Base-by-base conservation (phyloP, 2,329 filamentous ascomycete species). In the Neurospora crassa region DNA sequence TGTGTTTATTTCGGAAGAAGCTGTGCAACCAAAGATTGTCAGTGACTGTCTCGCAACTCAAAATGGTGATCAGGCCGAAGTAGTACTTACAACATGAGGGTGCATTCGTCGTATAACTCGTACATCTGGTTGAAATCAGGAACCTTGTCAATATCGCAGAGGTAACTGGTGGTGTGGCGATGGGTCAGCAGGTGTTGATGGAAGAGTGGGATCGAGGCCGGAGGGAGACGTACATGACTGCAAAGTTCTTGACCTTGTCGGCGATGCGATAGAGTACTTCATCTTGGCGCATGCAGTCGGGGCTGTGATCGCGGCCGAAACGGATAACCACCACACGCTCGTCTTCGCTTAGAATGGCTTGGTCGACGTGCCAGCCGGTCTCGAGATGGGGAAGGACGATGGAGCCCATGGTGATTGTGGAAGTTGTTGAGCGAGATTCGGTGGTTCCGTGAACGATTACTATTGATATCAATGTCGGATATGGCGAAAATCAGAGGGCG, bases 1-100 rank as follows among this genome's bases (percentile, higher is more conserved):
- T 98, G 83, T 97, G 94, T 81, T 99, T 99, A 81, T 99, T 99
- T 73, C 95, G 89, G 85, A 94, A 97, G 86, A 97, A 97, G 85
- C 71, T n/a, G 73, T 71, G 45, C 24, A 40, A 45, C 37, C 40
- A 11, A 5, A 24, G 18, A 40, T 11, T 14, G 70, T 72, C 42
- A 72, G 67, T 12, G 20, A 20, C 24, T 37, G 18, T 18, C 43
- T 40, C 3, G 42, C 42, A 4, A n/a, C 18, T 5, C 37, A 53
- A 70, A 40, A 53, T 14, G 5, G 1, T 14, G 1, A 24, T 14
- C 18, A 45, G 3, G 37, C 53, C 83, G 82, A 90, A 91, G 82
- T 91, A 91, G 83, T 4, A 37, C 53, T 63, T 63, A 63, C 53
- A 93, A 97, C 92, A 97, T 97, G 81, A 98, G 90, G 3, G 96